A percentile compares a stretch with the other conserved stretches of the same genome.
Conservation (phyloP, 352 stramenopile genomes). For the Elongisporangium prolatum region DNA sequence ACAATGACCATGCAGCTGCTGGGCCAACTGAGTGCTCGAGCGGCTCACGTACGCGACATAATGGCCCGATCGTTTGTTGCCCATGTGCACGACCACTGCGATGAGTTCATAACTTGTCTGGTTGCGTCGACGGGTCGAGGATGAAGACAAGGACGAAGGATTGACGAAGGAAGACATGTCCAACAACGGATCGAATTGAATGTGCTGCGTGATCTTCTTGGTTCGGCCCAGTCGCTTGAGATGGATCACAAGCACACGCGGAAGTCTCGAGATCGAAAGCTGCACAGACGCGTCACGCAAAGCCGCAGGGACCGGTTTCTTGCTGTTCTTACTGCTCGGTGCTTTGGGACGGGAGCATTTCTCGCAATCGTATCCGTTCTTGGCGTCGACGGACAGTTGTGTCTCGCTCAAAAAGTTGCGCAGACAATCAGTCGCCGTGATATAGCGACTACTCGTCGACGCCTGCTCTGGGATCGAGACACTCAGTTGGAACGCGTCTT, state of each 20-base stretch:
- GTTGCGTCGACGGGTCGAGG: conserved; percentile 17
- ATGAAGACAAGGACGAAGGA: not conserved
- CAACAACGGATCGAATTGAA: conserved; percentile 48
- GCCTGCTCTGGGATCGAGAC: conserved; percentile 35
- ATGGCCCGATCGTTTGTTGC: conserved; percentile 63
- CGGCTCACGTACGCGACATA: conserved; percentile 74
- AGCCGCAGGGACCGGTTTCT: conserved; percentile 18
- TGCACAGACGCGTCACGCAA: conserved; percentile 55
- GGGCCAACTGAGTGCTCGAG: conserved; percentile 28
- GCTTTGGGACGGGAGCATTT: conserved; percentile 45
- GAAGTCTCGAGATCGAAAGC: conserved; percentile 39
- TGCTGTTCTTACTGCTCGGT: conserved; percentile 21
- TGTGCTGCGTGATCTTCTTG: conserved; percentile 64
- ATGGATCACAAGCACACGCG: conserved; percentile 60
- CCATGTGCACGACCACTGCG: conserved; percentile 67
- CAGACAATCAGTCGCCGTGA: conserved; percentile 41
- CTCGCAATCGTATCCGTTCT: conserved; percentile 73
- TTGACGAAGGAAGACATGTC: conserved; percentile 48
- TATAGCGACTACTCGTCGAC: not conserved
- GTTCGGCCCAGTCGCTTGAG: conserved; percentile 52
- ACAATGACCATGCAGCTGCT: not conserved
- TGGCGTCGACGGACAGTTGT: conserved; percentile 32
- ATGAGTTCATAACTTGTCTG: conserved; percentile 54
- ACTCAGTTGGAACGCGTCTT: conserved; percentile 64
- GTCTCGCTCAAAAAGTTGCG: conserved; percentile 45